Conservation (phyloP, 23 red algal genomes). For the Gracilaria vermiculophylla region DNA sequence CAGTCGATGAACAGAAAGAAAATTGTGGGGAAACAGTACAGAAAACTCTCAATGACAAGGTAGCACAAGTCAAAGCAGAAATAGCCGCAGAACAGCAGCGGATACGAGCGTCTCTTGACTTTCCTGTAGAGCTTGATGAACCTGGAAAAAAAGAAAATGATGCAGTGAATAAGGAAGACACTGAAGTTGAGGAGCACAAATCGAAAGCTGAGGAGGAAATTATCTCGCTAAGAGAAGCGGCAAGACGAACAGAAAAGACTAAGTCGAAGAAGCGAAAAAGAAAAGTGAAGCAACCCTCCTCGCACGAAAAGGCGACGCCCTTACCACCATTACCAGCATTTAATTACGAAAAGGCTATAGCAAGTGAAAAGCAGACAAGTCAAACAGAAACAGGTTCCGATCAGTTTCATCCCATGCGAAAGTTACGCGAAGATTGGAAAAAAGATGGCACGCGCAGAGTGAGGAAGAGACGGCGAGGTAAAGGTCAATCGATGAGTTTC, state of each 20-base stretch:
- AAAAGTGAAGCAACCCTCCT: not conserved
- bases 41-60: not conserved
- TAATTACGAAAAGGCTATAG: slow-evolving; percentile 12
- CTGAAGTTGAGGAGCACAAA: not conserved
- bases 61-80: not conserved
- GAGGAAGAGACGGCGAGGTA: slow-evolving; percentile 15
- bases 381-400: not conserved
- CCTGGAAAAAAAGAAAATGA: not conserved
- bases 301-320: not conserved
- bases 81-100: not conserved
- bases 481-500: slow-evolving; percentile 48
- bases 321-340: slow-evolving; percentile 9
- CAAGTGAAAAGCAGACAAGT: not conserved
- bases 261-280: not conserved
- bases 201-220: not conserved
- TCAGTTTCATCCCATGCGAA: slow-evolving; percentile 21
- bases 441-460: not conserved
- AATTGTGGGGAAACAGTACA: not conserved
- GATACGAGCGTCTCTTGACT: not conserved
- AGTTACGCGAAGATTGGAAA: slow-evolving; percentile 24
- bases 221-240: not conserved
- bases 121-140: not conserved
- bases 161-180: not conserved
- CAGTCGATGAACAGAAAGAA: not conserved
- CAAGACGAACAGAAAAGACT: not conserved